Evolutionary conservation across 1,139 yeast species (phyloP), one percentile per base, ranked within the genome.

Genomic region (Kodamaea derodonti): DNA sequence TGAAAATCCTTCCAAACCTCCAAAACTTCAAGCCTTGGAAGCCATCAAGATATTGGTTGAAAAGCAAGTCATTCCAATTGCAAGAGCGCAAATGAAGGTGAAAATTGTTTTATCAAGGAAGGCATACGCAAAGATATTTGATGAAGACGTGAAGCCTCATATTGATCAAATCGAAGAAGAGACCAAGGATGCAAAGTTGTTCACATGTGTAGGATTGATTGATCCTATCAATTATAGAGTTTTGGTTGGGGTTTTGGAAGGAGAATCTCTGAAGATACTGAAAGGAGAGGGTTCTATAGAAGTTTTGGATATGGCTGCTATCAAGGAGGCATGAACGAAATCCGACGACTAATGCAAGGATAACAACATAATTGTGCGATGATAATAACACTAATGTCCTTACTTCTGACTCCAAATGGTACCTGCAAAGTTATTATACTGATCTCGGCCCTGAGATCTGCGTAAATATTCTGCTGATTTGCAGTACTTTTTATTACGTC

Each of bases 21-120:
- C 96, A 24, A 92, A 92, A 58, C 69, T 77, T 8, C 97, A 88
- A 56, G 97, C 97, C 0, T 63, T 94, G 35, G 97, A 92, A 40
- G 97, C 95, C 4, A 90, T 94, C 46, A 85, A 79, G 52, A 56
- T 84, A 35, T 65, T 92, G 34, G 82, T 85, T 7, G 76, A 80
- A 25, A 75, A 77, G 48, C 97, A 92, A 56, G 66, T 88, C 30
- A 82, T 92, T 27, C 97, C 98, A 9, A 90, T 92, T 42, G 95
- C 88, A 0, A 73, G 98, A 47, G 97, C 98, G 0, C 84, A 84
- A 50, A 92, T 92, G 98, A 81, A 87, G 60, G 73, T 92, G 20
- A 78, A 81, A 47, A 66, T 85, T 11, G 59, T 71, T 0, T 52
- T 81, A 23, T 60, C 68, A 16, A 67, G 69, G 11, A 74, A 77